Evolutionary conservation across 164 flowering plant genomes (phyloP), one percentile per base, ranked within the genome.

Genomic region (Magnolia changhungtana): DNA sequence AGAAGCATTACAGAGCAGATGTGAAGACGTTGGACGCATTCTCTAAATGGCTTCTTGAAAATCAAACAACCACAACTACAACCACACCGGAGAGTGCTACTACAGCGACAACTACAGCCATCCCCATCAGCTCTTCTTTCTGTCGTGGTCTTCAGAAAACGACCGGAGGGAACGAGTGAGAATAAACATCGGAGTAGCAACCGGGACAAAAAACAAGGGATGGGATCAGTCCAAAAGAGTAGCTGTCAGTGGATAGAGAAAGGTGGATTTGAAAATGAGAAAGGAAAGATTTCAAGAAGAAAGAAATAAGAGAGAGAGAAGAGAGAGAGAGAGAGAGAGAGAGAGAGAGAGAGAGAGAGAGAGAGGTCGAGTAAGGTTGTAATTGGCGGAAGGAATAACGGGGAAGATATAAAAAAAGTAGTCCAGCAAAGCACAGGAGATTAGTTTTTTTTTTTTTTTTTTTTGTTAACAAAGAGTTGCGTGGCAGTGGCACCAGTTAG

Each of bases 1-100:
- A 93, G 80, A 91, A 90, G 82, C 92, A 91, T 77, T 90, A 93
- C 86, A 88, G 96, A 75, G 91, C 96, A 63, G 96, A 93, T 80
- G 86, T 87, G 89, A 90, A 84, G 31, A 93, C 96, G 0, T 90
- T 93, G 16, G 80, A 85, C 52, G 81, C 63, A 9, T 93, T 93
- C 89, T 72, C 94, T 8, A 77, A 84, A 14, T 91, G 98, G 98
- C 76, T 90, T 80, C 86, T 49, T 18, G 45, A 68, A 68, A 18
- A 29, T 45, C 52, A n/a, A 19, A 16, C 55, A 11, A 19, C 58
- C 10, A 29, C n/a, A 2, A 67, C 70, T 2, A 29, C 70, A 24
- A 37, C n/a, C 4, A 49, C 49, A 19, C 29, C 68, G 9, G 45
- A 37, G 45, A 37, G 5, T 37, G 61, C 11, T 2, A 55, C 61